Conservation (phyloP, 495 filamentous ascomycete genomes). For the Talaromyces stipitatus region DNA sequence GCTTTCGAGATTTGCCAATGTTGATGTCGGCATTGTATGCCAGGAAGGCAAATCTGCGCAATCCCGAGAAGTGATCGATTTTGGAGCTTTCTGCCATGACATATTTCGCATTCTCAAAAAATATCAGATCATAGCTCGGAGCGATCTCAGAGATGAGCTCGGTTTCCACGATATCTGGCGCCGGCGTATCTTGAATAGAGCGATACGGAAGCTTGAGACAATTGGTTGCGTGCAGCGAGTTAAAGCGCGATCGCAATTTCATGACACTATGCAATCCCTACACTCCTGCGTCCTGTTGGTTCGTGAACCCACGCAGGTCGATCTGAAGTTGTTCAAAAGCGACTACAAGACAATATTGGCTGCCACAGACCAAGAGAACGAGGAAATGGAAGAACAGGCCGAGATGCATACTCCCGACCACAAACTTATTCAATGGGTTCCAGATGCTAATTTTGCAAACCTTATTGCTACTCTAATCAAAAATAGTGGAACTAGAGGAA, state of each 20-base stretch:
- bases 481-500: constrained; percentile 40
- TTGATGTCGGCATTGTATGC: constrained; percentile 19
- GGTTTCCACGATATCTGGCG: constrained; percentile 53
- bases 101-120: constrained; percentile 41
- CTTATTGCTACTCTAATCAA: constrained; percentile 47
- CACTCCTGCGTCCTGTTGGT: constrained; percentile 63
- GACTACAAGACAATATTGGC: constrained; percentile 19
- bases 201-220: constrained; percentile 58
- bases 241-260: constrained; percentile 47
- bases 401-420: constrained; percentile 27
- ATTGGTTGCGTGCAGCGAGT: constrained; percentile 64
- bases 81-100: constrained; percentile 31
- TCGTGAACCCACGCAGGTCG: constrained; percentile 60
- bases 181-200: constrained; percentile 60
- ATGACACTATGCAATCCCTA: constrained; percentile 19
- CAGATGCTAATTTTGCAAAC: constrained; percentile 44
- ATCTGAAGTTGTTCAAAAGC: constrained; percentile 51
- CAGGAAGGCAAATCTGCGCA: constrained; percentile 8
- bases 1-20: constrained; percentile 46
- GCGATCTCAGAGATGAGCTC: constrained; percentile 58
- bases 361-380: constrained; percentile 25
- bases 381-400: constrained; percentile 26
- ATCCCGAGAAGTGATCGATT: constrained; percentile 26
- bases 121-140: constrained; percentile 38
- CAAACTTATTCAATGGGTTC: constrained; percentile 37